These are phyloP conservation scores for Phytophthora pluvialis DNA, from an alignment of 352 stramenopile species.

Conservation along the genomic window DNA sequence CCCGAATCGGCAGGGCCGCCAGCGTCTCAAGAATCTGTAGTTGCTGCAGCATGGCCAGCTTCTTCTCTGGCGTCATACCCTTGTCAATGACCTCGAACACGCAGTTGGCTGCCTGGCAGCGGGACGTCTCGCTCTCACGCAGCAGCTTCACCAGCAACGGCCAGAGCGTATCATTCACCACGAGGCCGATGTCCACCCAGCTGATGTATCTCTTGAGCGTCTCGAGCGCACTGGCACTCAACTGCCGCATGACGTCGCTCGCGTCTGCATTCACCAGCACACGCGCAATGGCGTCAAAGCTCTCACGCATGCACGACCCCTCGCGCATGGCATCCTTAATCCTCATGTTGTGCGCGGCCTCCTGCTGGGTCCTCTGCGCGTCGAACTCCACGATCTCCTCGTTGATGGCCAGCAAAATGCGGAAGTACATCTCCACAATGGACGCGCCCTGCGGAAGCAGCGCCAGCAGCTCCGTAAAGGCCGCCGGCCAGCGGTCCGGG, in stretches of 20 bases:
- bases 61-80: conserved; percentile 86
- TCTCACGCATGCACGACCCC: conserved; percentile 73
- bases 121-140: conserved; percentile 56
- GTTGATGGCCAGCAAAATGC: conserved; percentile 89
- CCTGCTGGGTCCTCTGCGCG: conserved; percentile 57
- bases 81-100: conserved; percentile 90
- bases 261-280: conserved; percentile 77
- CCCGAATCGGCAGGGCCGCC: conserved; percentile 58
- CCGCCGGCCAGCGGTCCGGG: conserved; percentile 81
- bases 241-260: conserved; percentile 69
- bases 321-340: conserved; percentile 91
- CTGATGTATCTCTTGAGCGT: conserved; percentile 88
- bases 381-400: conserved; percentile 93
- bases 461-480: conserved; percentile 86
- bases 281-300: conserved; percentile 85
- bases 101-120: conserved; percentile 79
- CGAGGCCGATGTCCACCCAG: conserved; percentile 85
- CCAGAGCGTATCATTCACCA: conserved; percentile 86
- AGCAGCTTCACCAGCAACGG: conserved; percentile 81
- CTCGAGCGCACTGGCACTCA: conserved; percentile 76
- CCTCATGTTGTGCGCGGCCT: conserved; percentile 78
- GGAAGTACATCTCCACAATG: conserved; percentile 92
- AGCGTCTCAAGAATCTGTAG: conserved; percentile 75
- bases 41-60: conserved; percentile 76
- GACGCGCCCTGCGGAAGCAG: conserved; percentile 73